Evolutionary conservation across 2,329 filamentous ascomycete species (phyloP).

Genomic region (Nannizzia gypsea): DNA sequence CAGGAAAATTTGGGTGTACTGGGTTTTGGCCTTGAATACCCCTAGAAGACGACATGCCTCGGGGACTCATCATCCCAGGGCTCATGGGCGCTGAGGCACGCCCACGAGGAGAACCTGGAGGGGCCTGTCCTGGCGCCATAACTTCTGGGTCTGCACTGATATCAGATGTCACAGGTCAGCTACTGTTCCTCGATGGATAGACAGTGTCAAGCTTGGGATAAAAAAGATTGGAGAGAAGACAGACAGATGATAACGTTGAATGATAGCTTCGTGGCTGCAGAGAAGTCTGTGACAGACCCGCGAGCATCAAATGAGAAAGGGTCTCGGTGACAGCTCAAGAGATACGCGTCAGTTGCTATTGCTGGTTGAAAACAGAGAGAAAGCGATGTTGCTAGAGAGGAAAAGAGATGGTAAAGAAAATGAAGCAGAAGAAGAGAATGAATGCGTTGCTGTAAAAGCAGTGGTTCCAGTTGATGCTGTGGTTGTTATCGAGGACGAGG

Average conservation of each 20-base stretch:
- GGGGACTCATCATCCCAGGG: not conserved
- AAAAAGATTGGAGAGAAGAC: not conserved
- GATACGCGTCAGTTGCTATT: no score
- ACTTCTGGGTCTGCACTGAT: not conserved
- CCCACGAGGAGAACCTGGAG: not conserved
- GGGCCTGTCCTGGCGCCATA: not conserved
- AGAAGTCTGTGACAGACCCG: not conserved
- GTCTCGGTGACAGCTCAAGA: no score
- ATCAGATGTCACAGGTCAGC: not conserved
- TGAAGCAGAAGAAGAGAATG: not conserved
- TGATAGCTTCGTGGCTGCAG: not conserved
- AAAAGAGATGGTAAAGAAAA: not conserved
- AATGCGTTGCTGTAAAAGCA: not conserved
- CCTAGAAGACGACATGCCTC: not conserved
- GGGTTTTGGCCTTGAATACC: not conserved
- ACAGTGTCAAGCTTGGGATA: not conserved
- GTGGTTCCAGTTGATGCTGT: not conserved
- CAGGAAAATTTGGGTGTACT: not conserved
- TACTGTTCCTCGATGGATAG: not conserved
- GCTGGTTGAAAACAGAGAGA: not conserved
- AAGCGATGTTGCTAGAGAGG: not conserved
- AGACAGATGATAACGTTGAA: not conserved
- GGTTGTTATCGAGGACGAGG: not conserved
- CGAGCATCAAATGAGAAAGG: not conserved
- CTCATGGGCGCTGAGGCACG: not conserved